Evolutionary conservation across 208 protist genomes (phyloP).

Genomic region (Trypanosoma scelopori): DNA sequence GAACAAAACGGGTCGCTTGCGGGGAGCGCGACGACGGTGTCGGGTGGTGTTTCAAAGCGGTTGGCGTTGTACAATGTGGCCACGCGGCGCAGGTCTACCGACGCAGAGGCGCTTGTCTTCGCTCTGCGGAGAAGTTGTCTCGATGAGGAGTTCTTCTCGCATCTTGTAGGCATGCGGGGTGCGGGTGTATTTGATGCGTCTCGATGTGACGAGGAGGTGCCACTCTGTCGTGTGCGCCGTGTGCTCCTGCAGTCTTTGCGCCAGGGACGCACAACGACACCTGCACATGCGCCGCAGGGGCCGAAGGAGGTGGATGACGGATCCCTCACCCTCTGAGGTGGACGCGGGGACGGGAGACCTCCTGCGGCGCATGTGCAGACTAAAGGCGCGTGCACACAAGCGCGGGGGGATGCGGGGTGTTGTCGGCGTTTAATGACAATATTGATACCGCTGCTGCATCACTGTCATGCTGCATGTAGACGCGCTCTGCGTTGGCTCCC

Average conservation of each 20-base stretch:
- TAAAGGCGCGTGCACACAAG: no score
- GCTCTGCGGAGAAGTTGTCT: constrained; percentile 72
- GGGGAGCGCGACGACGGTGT: background rate
- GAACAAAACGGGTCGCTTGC: background rate
- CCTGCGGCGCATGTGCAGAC: background rate
- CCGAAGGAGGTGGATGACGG: constrained; percentile 23
- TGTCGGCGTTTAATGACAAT: no score
- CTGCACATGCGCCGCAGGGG: background rate
- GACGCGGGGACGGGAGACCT: constrained; percentile 13
- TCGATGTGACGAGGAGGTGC: constrained; percentile 52
- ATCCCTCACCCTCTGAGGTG: constrained; percentile 33
- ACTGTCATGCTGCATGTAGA: no score
- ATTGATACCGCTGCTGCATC: no score
- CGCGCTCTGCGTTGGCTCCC: background rate
- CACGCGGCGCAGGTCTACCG: constrained; percentile 51
- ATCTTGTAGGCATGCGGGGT: constrained; percentile 14
- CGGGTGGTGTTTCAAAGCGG: background rate
- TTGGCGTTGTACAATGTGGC: constrained; percentile 64
- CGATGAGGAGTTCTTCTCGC: constrained; percentile 37
- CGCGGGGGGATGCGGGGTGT: no score
- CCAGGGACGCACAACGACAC: background rate
- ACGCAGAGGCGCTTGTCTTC: constrained; percentile 58
- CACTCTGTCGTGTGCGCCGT: constrained; percentile 42
- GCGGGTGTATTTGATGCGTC: constrained; percentile 39
- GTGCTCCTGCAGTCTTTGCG: constrained; percentile 46